phyloP scores from a whole-genome alignment of 2,329 filamentous ascomycete genomes.

The Beauveria bassiana region DNA sequence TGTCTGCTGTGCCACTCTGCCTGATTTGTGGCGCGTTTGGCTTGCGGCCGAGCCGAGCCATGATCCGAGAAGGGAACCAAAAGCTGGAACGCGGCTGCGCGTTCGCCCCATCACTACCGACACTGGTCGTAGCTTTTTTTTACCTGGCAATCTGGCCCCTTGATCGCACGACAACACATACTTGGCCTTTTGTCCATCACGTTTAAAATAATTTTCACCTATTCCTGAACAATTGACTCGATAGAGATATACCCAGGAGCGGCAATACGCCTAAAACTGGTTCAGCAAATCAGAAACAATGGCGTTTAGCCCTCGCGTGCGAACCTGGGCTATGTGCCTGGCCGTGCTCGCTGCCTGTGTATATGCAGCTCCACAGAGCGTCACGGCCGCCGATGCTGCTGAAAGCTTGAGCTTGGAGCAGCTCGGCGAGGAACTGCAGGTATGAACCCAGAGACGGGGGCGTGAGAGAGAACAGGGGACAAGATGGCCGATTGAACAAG shows the following conservation, averaged over 20 bases:
- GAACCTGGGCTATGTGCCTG: conserved; percentile 20
- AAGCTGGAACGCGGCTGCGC: conserved; percentile 1
- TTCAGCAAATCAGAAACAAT: background rate
- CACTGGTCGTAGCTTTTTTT: background rate
- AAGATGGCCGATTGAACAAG: background rate
- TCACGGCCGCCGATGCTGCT: conserved; percentile 15
- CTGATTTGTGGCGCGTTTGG: background rate
- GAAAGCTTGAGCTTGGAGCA: conserved; percentile 49
- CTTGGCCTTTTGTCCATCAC: too few species aligned
- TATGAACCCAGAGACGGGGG: conserved; percentile 19
- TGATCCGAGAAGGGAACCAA: background rate
- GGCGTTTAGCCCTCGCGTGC: conserved; percentile 4
- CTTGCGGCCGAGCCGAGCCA: conserved; percentile 9
- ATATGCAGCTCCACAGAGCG: conserved; percentile 19
- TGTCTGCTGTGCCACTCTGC: background rate
- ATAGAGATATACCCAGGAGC: too few species aligned
- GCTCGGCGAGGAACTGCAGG: conserved; percentile 69
- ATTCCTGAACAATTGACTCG: too few species aligned
- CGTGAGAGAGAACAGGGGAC: background rate
- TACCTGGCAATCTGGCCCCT: too few species aligned
- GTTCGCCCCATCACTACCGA: background rate
- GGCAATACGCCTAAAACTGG: too few species aligned
- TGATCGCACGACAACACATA: too few species aligned
- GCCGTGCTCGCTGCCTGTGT: conserved; percentile 21
- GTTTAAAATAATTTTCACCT: too few species aligned